Percentiles rank a stretch among this genome's conserved stretches.
Conservation (phyloP, 441 rosid genomes). For the Erysimum cheiri region DNA sequence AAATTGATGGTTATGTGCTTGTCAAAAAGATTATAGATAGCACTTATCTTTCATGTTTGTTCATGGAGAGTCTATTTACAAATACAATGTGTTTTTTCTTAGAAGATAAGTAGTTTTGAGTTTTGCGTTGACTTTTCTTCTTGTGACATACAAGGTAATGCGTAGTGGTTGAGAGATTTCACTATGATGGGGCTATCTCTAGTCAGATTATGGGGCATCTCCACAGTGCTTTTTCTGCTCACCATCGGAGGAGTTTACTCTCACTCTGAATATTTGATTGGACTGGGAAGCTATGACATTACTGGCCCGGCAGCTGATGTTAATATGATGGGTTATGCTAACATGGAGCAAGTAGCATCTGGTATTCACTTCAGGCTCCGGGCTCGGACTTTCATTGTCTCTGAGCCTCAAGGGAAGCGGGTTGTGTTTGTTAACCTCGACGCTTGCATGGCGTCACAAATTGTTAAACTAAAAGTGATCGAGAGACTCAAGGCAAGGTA, state of each 20-base stretch:
- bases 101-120: background rate
- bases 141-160: slow-evolving; percentile 37
- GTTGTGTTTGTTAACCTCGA: slow-evolving; percentile 89
- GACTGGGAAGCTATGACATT: slow-evolving; percentile 97
- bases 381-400: slow-evolving; percentile 86
- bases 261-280: slow-evolving; percentile 73
- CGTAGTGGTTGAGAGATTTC: slow-evolving; percentile 35
- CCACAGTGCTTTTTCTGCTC: slow-evolving; percentile 50
- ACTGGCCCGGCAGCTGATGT: slow-evolving; percentile 99
- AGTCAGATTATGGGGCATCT: slow-evolving; percentile 38
- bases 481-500: slow-evolving; percentile 95
- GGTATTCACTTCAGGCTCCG: slow-evolving; percentile 95
- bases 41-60: background rate
- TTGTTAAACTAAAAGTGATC: slow-evolving; percentile 84
- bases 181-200: slow-evolving; percentile 45
- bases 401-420: slow-evolving; percentile 74
- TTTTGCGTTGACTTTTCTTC: slow-evolving; percentile 4
- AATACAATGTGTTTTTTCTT: background rate
- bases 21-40: background rate
- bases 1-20: slow-evolving; percentile 16
- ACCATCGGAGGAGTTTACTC: slow-evolving; percentile 46
- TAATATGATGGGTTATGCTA: slow-evolving; percentile 98
- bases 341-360: slow-evolving; percentile 75
- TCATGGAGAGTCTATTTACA: background rate
- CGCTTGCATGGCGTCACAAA: slow-evolving; percentile 99